Percentiles rank a stretch among this genome's conserved stretches.
These are phyloP conservation scores for Lactarius deliciosus DNA, from an alignment of 768 basidiomycete species.

Conservation along the genomic window DNA sequence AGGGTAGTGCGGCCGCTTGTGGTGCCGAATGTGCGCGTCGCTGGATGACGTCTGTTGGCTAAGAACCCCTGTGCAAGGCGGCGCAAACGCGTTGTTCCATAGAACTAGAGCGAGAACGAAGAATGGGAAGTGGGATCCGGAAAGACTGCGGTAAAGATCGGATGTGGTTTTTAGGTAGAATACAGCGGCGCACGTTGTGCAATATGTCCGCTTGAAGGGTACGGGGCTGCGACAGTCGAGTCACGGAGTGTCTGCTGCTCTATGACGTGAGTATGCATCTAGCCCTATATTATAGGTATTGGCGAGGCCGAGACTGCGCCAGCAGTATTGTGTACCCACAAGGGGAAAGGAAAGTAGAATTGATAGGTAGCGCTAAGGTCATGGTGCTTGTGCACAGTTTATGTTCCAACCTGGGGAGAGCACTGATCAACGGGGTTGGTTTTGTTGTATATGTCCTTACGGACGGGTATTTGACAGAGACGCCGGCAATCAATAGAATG, in stretches of 20 bases:
- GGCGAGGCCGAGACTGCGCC: constrained; percentile 21
- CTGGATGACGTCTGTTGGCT: constrained; percentile 23
- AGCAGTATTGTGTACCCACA: constrained; percentile 4
- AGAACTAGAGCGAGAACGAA: background rate
- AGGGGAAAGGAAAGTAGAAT: constrained; percentile 18
- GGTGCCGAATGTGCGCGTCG: constrained; percentile 20
- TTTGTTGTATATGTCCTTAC: constrained; percentile 5
- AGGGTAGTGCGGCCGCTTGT: constrained; percentile 30
- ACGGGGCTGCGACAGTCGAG: constrained; percentile 9
- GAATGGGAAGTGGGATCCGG: background rate
- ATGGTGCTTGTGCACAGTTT: background rate
- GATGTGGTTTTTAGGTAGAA: background rate
- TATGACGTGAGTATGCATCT: constrained; percentile 13
- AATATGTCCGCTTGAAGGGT: constrained; percentile 4
- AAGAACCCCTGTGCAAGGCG: constrained; percentile 1
- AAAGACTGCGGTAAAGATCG: background rate
- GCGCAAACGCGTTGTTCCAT: background rate
- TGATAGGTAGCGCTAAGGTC: constrained; percentile 11
- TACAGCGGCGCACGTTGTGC: background rate
- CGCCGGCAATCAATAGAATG: constrained; percentile 4
- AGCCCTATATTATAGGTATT: constrained; percentile 5
- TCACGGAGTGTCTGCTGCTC: background rate
- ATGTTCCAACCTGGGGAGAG: constrained; percentile 18
- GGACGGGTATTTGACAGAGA: constrained; percentile 5
- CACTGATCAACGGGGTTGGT: background rate